Percentiles rank a stretch among this genome's conserved stretches.
These are phyloP conservation scores for Rhynchospora breviuscula DNA, from an alignment of 176 grass and related monocot genomes.

Conservation along the genomic window DNA sequence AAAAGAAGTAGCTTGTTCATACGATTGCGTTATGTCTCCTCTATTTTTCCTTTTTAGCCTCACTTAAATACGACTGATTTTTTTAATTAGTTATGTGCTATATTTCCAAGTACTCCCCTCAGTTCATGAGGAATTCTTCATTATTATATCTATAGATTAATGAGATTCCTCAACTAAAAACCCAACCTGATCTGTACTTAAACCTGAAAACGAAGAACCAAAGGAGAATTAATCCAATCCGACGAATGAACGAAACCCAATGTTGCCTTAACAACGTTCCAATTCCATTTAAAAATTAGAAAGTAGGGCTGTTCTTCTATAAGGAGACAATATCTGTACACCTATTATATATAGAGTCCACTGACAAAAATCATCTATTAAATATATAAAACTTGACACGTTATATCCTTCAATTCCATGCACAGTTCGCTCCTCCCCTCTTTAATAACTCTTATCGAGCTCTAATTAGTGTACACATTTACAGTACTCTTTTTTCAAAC, in stretches of 20 bases:
- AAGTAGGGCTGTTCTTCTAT: slow-evolving; percentile 2
- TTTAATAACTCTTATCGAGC: not conserved
- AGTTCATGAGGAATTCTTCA: slow-evolving; percentile 14
- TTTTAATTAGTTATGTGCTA: slow-evolving; percentile 5
- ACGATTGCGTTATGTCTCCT: not conserved
- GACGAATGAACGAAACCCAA: not conserved
- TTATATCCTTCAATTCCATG: not conserved
- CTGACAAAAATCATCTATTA: not conserved
- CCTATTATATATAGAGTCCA: not conserved
- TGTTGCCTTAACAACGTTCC: not conserved
- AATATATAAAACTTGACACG: not conserved
- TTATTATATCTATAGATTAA: not conserved
- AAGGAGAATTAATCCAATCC: not conserved
- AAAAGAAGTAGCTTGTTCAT: not conserved
- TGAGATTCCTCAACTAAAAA: slow-evolving; percentile 13
- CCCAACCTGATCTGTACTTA: no score
- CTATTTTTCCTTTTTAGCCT: not conserved
- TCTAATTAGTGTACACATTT: not conserved
- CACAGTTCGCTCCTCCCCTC: not conserved
- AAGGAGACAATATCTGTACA: slow-evolving; percentile 1
- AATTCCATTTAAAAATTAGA: not conserved
- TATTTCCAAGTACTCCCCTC: not conserved
- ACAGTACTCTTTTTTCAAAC: not conserved
- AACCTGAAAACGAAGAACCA: no score
- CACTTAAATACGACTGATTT: not conserved